Evolutionary conservation across 108 stramenopile species (phyloP).

Genomic region (Cylindrotheca closterium): DNA sequence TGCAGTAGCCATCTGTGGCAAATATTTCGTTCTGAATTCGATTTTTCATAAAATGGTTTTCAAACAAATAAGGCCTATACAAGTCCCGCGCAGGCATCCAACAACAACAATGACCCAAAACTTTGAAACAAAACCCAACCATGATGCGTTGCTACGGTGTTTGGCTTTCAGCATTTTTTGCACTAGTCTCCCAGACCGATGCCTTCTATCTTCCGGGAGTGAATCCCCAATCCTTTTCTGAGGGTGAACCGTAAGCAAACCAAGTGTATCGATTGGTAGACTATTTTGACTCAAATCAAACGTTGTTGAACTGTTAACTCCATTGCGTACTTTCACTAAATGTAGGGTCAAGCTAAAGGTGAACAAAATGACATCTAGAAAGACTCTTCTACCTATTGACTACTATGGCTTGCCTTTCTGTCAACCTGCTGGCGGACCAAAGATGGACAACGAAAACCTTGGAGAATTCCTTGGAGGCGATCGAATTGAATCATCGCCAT

Average conservation of each 20-base stretch:
- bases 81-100: no score
- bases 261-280: not conserved
- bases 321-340: not conserved
- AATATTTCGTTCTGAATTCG: no score
- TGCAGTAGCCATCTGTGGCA: constrained; percentile 55
- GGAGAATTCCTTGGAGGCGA: constrained; percentile 98
- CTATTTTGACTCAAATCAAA: not conserved
- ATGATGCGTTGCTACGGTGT: no score
- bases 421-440: constrained; percentile 77
- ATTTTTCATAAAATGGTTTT: no score
- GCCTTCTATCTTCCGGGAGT: constrained; percentile 87
- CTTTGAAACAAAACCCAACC: no score
- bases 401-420: constrained; percentile 98
- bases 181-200: constrained; percentile 35
- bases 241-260: constrained; percentile 63
- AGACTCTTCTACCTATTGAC: constrained; percentile 91
- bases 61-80: no score
- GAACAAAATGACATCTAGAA: constrained; percentile 89
- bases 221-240: constrained; percentile 74
- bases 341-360: constrained; percentile 86
- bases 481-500: constrained; percentile 96
- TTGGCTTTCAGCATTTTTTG: no score
- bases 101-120: no score
- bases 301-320: not conserved
- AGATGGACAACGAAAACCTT: constrained; percentile 93